Percentiles rank a stretch among this genome's conserved stretches.
Conservation (phyloP, 805 yeast species). For the Sugiyamaella americana region DNA sequence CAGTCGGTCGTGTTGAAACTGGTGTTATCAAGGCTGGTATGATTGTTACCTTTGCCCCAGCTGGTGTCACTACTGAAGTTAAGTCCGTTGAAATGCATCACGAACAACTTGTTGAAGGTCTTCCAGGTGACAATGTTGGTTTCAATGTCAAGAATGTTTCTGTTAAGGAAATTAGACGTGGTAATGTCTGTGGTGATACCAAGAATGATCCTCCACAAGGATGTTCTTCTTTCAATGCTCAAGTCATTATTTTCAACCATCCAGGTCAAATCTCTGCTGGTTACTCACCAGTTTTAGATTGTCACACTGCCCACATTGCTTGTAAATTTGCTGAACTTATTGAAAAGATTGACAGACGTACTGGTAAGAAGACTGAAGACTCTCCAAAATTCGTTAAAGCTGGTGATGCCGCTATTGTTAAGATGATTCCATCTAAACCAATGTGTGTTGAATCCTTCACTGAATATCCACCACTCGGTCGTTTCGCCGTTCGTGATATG, state of each 20-base stretch:
- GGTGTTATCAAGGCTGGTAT: slow-evolving; percentile 89
- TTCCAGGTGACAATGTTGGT: slow-evolving; percentile 89
- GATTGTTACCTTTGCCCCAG: slow-evolving; percentile 85
- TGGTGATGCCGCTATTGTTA: slow-evolving; percentile 94
- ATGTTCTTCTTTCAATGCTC: slow-evolving; percentile 75
- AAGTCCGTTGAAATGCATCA: slow-evolving; percentile 88
- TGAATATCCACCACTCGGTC: slow-evolving; percentile 95
- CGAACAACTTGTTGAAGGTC: slow-evolving; percentile 70
- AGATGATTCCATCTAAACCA: slow-evolving; percentile 82
- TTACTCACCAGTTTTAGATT: slow-evolving; percentile 85
- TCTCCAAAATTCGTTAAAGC: slow-evolving; percentile 90
- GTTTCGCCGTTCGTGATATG: slow-evolving; percentile 99
- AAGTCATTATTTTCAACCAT: slow-evolving; percentile 83
- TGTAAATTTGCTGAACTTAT: slow-evolving; percentile 76
- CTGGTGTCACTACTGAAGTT: slow-evolving; percentile 84
- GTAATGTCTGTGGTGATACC: slow-evolving; percentile 89
- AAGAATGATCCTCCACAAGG: slow-evolving; percentile 84
- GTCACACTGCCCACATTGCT: slow-evolving; percentile 92
- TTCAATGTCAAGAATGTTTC: slow-evolving; percentile 89
- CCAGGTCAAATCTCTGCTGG: slow-evolving; percentile 90
- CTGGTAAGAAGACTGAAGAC: slow-evolving; percentile 87
- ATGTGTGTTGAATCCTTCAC: slow-evolving; percentile 92
- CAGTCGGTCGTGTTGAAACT: slow-evolving; percentile 92
- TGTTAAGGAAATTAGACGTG: slow-evolving; percentile 84
- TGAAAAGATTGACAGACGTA: slow-evolving; percentile 85